Evolutionary conservation across 2,329 filamentous ascomycete genomes (phyloP), one percentile per base, ranked within the genome.

Genomic region (Aspergillus latus): DNA sequence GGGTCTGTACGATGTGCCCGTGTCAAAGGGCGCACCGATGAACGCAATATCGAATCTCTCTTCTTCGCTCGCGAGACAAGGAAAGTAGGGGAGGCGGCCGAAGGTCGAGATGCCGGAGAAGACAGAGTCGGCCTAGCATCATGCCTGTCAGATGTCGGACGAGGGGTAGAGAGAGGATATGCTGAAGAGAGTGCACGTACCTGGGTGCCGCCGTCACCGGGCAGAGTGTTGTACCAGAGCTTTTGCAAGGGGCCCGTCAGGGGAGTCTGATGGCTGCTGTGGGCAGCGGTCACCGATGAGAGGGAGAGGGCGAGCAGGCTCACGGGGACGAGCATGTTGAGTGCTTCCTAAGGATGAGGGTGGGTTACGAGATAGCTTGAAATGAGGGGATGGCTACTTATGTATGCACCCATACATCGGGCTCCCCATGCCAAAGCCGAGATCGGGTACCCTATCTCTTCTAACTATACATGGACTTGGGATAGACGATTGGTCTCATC

Each of bases 31-130:
- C 40, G 89, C 89, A 43, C 88, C 90, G 49, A 94, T 84, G 72
- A 95, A 94, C 1, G 90, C 90, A 73, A 95, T 92, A 62, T 95
- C 90, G 65, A 88, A 95, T 66, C 86, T 84, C 62, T 88, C 85
- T 28, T 85, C 81, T 40, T 84, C 80, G 59, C 82, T 86, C n/a
- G 83, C 79, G 3, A 95, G 79, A 70, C 90, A 95, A 2, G 89
- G 88, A 56, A 82, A 84, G 74, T 95, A 94, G 5, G 87, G 85
- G 42, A 94, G 77, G 49, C 89, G 86, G 9, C 89, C 90, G 69
- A 94, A 94, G 6, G 90, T 95, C 1, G 88, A 89, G 67, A 95
- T 94, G 29, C 90, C 90, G 1, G 89, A 93, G 75, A 94, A 95
- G 56, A 94, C 89, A 0, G 89, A 92, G 72, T 95, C 90, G 58